Evolutionary conservation across 768 basidiomycete species (phyloP).

Genomic region (Pleurotus platypus): DNA sequence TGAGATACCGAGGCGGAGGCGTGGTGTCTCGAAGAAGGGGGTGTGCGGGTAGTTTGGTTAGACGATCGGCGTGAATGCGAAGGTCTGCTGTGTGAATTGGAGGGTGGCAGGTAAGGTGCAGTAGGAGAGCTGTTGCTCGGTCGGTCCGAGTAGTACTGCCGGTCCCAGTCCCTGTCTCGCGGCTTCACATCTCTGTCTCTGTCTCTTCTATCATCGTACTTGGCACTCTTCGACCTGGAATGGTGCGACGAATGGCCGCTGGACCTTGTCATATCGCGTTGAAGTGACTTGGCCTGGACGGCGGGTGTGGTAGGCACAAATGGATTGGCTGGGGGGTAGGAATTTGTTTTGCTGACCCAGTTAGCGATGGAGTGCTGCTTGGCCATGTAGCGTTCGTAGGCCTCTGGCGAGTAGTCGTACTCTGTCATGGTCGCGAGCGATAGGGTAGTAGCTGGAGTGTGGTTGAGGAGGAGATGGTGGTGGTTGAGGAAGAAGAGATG

Average conservation of each 20-base stretch:
- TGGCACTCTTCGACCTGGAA: constrained; percentile 3
- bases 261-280: constrained; percentile 1
- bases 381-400: constrained; percentile 8
- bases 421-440: constrained; percentile 11
- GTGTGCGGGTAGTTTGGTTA: not conserved
- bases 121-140: not conserved
- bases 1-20: constrained; percentile 7
- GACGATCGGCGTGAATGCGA: constrained; percentile 2
- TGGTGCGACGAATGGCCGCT: constrained; percentile 2
- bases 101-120: not conserved
- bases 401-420: constrained; percentile 15
- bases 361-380: constrained; percentile 10
- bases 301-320: constrained; percentile 6
- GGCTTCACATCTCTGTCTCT: not conserved
- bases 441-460: not conserved
- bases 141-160: constrained; percentile 2
- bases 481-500: not conserved
- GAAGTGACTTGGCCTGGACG: constrained; percentile 3
- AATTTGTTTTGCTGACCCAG: constrained; percentile 9
- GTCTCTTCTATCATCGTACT: constrained; percentile 1
- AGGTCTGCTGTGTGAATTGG: not conserved
- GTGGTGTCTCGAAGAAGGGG: constrained; percentile 3
- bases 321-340: constrained; percentile 1
- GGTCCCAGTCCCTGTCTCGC: constrained; percentile 1
- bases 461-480: not conserved